These are phyloP conservation scores for Pyricularia pennisetigena DNA, from an alignment of 2,329 filamentous ascomycete species.

Conservation along the genomic window DNA sequence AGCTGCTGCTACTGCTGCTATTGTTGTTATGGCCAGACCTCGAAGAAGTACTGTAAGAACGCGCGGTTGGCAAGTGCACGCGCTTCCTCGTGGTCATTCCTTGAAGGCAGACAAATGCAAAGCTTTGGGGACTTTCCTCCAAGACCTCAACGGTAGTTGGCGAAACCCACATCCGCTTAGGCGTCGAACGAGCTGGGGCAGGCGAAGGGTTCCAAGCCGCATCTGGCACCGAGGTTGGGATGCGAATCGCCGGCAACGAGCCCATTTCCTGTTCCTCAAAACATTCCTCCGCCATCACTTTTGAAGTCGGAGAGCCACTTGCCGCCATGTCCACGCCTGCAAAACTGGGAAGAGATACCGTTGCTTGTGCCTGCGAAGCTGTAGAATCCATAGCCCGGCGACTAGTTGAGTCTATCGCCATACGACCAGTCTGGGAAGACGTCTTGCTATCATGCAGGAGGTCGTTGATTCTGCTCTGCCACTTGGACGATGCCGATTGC, in stretches of 20 bases:
- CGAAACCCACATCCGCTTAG: neutral
- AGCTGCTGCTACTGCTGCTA: neutral
- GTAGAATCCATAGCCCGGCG: conserved; percentile 20
- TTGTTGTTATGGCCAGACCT: neutral
- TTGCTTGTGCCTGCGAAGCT: neutral
- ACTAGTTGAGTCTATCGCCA: conserved; percentile 49
- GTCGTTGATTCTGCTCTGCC: conserved; percentile 80
- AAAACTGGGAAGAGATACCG: neutral
- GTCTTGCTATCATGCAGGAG: conserved; percentile 62
- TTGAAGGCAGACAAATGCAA: neutral
- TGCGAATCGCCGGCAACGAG: conserved; percentile 59
- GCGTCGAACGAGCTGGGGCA: conserved; percentile 22
- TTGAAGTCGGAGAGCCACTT: conserved; percentile 41
- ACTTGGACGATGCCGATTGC: conserved; percentile 6
- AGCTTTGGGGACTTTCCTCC: conserved; percentile 1
- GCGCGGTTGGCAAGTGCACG: conserved; percentile 1
- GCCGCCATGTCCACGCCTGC: neutral
- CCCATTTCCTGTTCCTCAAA: conserved; percentile 77
- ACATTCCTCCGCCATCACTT: conserved; percentile 67
- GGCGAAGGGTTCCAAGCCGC: conserved; percentile 52
- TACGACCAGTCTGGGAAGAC: conserved; percentile 40
- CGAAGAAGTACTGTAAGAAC: conserved; percentile 2
- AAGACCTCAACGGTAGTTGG: neutral
- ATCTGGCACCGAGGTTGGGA: conserved; percentile 54
- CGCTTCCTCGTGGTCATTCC: neutral